Evolutionary conservation across 1,139 yeast species (phyloP).

Genomic region (Yamadazyma trypodendri): DNA sequence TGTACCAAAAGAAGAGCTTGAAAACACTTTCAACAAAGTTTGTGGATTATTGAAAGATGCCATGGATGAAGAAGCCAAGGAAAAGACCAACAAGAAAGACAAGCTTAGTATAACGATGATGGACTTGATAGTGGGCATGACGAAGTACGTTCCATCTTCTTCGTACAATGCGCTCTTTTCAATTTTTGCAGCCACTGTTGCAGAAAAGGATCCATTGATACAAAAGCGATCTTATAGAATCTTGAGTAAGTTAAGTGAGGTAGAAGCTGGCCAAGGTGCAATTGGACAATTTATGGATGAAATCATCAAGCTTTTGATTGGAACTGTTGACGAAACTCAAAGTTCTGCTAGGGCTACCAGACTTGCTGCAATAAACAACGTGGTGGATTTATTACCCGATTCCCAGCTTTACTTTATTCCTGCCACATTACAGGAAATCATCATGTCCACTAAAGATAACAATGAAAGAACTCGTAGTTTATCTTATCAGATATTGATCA

Average conservation of each 20-base stretch:
- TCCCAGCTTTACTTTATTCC: conserved; percentile 76
- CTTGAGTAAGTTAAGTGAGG: conserved; percentile 65
- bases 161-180: conserved; percentile 74
- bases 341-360: conserved; percentile 82
- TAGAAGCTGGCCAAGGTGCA: conserved; percentile 61
- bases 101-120: conserved; percentile 79
- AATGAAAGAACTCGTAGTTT: conserved; percentile 88
- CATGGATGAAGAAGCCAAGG: conserved; percentile 57
- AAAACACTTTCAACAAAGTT: conserved; percentile 79
- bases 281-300: conserved; percentile 51
- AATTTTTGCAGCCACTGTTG: conserved; percentile 71
- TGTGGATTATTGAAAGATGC: conserved; percentile 75
- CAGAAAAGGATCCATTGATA: conserved; percentile 53
- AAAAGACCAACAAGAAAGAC: conserved; percentile 15
- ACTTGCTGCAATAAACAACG: conserved; percentile 60
- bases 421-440: conserved; percentile 78
- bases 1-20: conserved; percentile 65
- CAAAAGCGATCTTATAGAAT: conserved; percentile 92
- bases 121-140: conserved; percentile 86
- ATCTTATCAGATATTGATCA: conserved; percentile 72
- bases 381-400: conserved; percentile 61
- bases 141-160: conserved; percentile 71
- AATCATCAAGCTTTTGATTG: conserved; percentile 59
- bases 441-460: conserved; percentile 87
- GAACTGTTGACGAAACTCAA: conserved; percentile 59